These are phyloP conservation scores for Aureobasidium melanogenum DNA, from an alignment of 2,329 filamentous ascomycete genomes.

Conservation along the genomic window DNA sequence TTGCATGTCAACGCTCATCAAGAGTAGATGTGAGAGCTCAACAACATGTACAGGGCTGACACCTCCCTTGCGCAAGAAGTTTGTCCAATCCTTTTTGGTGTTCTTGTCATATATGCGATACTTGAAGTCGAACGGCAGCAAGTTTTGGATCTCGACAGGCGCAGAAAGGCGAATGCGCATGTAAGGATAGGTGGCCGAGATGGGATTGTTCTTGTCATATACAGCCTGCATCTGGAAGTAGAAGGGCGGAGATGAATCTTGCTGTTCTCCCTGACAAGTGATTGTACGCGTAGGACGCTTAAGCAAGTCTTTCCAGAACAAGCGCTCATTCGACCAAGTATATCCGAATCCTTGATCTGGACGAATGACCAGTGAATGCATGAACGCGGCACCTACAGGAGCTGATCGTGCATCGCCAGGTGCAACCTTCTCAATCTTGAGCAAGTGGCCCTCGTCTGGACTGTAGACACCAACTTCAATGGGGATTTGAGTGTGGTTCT, in stretches of 20 bases:
- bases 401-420: slow-evolving; percentile 85
- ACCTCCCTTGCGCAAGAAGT: slow-evolving; percentile 92
- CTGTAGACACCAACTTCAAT: slow-evolving; percentile 90
- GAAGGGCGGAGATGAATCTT: slow-evolving; percentile 69
- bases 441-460: slow-evolving; percentile 72
- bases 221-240: slow-evolving; percentile 92
- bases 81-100: slow-evolving; percentile 97
- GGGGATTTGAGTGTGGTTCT: slow-evolving; percentile 95
- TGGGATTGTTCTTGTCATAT: slow-evolving; percentile 74
- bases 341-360: slow-evolving; percentile 97
- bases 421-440: slow-evolving; percentile 96
- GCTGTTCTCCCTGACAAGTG: slow-evolving; percentile 77
- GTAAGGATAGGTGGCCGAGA: slow-evolving; percentile 78
- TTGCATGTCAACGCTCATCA: slow-evolving; percentile 93
- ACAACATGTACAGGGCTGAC: slow-evolving; percentile 96
- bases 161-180: slow-evolving; percentile 90
- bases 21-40: slow-evolving; percentile 82
- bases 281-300: slow-evolving; percentile 78
- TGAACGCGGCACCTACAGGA: slow-evolving; percentile 82
- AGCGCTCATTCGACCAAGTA: slow-evolving; percentile 78
- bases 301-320: slow-evolving; percentile 90
- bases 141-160: slow-evolving; percentile 86
- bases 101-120: slow-evolving; percentile 99
- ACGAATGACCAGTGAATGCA: slow-evolving; percentile 79
- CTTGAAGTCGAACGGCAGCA: slow-evolving; percentile 96